Evolutionary conservation across 2,329 filamentous ascomycete genomes (phyloP), one percentile per base, ranked within the genome.

Genomic region (Amauroascus niger): DNA sequence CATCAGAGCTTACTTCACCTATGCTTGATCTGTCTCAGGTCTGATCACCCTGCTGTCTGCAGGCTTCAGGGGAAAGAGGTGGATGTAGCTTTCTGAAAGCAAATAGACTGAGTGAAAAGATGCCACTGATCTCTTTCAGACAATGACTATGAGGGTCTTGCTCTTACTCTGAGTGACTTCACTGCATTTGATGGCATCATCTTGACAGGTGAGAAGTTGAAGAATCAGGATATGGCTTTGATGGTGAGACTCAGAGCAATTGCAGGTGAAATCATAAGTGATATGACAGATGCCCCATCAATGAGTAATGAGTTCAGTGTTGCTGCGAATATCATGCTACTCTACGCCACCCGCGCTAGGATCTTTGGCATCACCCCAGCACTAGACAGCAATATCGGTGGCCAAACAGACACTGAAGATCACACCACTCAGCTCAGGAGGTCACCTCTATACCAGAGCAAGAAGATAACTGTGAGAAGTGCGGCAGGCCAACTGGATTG

Each of bases 21-120:
- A 37, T n/a, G 47, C 47, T 49, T 49, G 33, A 26, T 49, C 47
- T 24, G 30, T 24, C 32, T 49, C 47, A 33, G 47, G 13, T 39
- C 5, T 20, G 11, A 49, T 20, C 7, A 8, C 32, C 44, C 16
- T 16, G 20, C 44, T 30, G n/a, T 46, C 30, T 46, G 22, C 44
- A 46, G n/a, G 32, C 44, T 46, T 46, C 30, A 20, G 24, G 24
- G 44, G 14, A 46, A 32, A 24, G 44, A 46, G 44, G 44, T 16
- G 24, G 30, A 46, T 30, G 20, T 46, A 46, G 44, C 44, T 30
- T 30, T 11, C 24, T 46, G 44, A 24, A 46, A 13, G n/a, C 44
- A 30, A 5, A 14, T n/a, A 2, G 44, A 46, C 44, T 46, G 44
- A 24, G 44, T 30, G 32, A 24, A 46, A 46, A 46, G 44, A 16